Evolutionary conservation across 2,329 filamentous ascomycete genomes (phyloP), one percentile per base, ranked within the genome.

Genomic region (Microcyclospora pomicola): DNA sequence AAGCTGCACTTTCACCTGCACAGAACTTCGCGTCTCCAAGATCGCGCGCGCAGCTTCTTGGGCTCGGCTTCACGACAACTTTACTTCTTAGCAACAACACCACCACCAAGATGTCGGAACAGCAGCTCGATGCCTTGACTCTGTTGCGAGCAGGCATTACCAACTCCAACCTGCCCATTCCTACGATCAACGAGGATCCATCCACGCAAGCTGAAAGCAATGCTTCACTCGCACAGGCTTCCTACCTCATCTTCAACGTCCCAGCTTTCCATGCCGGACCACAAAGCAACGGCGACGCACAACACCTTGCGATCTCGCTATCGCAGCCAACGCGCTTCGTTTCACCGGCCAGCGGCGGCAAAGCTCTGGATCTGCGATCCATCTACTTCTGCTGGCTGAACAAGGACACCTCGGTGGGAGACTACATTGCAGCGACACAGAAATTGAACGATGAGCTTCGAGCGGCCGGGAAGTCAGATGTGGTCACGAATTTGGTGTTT

Each of bases 331-430:
- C 91, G 49, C 84, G 91, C 51, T 96, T 96, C 66, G 72, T 82
- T 43, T 87, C 84, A n/a, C 73, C 75, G 41, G 74, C 45, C 3
- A 40, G 43, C 7, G 52, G 49, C 30, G 42, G 46, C 24, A 49
- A 49, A 36, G 42, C 44, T 3, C 42, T 56, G 13, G 84, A 95
- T 58, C 69, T 98, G 49, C 85, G 91, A 56, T 91, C 82, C 59
- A 88, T 95, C 62, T 95, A 88, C 67, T 94, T 96, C 57, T 86
- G 86, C 39, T 98, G 86, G 85, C 71, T 83, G 53, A 92, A 95
- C 64, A 85, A 86, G 60, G 88, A 96, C 65, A 77, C 81, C 39
- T 77, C 81, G 38, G 86, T 93, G 48, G 82, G 83, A 9, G 85
- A 93, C 51, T 96, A 96, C 70, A 91, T 95, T 61, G 75, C 81